Percentiles rank a stretch among this genome's conserved stretches.
These are phyloP conservation scores for Acer negundo DNA, from an alignment of 345 rosid species.

Conservation along the genomic window DNA sequence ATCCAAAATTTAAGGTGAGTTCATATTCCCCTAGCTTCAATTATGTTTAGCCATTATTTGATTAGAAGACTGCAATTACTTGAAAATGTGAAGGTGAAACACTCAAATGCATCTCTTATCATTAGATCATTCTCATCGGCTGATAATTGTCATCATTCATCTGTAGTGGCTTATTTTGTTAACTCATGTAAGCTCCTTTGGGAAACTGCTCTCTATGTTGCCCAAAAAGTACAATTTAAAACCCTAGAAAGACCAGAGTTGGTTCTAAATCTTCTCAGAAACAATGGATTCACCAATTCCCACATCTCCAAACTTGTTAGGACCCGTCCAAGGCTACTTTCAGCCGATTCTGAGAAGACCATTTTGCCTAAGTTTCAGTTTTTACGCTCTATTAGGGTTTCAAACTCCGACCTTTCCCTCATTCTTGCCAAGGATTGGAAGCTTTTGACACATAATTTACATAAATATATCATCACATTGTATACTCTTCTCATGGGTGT, in stretches of 20 bases:
- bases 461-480: neutral
- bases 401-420: neutral
- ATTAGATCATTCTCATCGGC: too few species aligned
- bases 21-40: too few species aligned
- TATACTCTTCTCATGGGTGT: neutral
- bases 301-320: conserved; percentile 14
- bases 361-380: conserved; percentile 13
- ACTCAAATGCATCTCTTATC: too few species aligned
- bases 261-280: neutral
- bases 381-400: conserved; percentile 5
- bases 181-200: neutral
- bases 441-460: neutral
- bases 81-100: too few species aligned
- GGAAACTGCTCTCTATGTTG: neutral
- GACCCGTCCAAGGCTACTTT: neutral
- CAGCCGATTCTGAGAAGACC: neutral
- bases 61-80: too few species aligned
- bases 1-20: too few species aligned
- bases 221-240: neutral
- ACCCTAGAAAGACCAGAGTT: neutral
- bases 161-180: conserved; percentile 5
- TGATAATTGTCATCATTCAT: conserved; percentile 18
- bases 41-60: too few species aligned
- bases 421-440: neutral
- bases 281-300: neutral